Conservation (phyloP, 106 monocot genomes). For the Iris macrosiphon region DNA sequence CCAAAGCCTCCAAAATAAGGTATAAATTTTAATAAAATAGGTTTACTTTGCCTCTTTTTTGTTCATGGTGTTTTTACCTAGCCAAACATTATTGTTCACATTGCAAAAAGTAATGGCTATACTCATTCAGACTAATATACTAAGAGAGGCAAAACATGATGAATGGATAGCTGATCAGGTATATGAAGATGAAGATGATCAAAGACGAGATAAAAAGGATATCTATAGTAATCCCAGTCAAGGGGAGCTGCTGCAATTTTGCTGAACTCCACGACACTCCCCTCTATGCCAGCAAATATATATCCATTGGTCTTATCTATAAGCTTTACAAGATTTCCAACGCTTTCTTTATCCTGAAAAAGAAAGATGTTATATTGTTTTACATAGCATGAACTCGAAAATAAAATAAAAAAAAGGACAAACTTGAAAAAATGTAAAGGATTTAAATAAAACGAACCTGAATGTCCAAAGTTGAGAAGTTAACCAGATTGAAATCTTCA, state of each 20-base stretch:
- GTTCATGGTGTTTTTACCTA: too few relatives aligned
- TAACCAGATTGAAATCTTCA: slow-evolving; percentile 77
- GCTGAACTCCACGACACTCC: slow-evolving; percentile 85
- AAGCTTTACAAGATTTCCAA: slow-evolving; percentile 91
- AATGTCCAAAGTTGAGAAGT: slow-evolving; percentile 85
- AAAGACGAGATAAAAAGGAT: slow-evolving; percentile 65
- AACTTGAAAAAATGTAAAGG: neutral
- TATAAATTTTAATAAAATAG: too few relatives aligned
- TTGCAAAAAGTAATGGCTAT: neutral
- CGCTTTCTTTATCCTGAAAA: slow-evolving; percentile 91
- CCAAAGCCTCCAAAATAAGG: too few relatives aligned
- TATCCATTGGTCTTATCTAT: slow-evolving; percentile 98
- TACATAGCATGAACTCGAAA: neutral
- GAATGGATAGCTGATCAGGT: neutral
- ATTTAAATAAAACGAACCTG: slow-evolving; percentile 47
- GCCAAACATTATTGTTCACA: too few relatives aligned
- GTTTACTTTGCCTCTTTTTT: too few relatives aligned
- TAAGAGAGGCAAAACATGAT: too few relatives aligned
- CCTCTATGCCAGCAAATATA: slow-evolving; percentile 78
- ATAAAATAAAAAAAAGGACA: neutral
- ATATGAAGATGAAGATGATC: neutral
- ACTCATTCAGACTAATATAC: neutral
- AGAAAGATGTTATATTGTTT: neutral
- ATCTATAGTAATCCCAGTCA: slow-evolving; percentile 97
- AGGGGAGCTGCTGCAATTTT: slow-evolving; percentile 91